Base-by-base conservation (phyloP, 495 filamentous ascomycete species). In the Lasiosphaeriaceae sp. region DNA sequence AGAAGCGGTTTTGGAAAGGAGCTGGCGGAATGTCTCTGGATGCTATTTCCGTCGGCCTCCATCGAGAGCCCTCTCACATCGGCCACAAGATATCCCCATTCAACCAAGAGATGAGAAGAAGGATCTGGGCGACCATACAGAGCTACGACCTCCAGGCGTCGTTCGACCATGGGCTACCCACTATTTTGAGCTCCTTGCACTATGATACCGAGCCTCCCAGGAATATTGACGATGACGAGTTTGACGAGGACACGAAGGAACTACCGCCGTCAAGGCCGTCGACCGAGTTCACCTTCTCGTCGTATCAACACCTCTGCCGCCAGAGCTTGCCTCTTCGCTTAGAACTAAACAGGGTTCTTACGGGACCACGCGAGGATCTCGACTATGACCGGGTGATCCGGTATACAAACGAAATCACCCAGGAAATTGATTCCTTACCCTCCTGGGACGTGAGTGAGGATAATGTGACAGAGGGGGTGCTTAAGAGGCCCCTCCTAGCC, bases 51-150 rank as follows among this genome's bases (percentile, higher is more conserved):
- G 81, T 84, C 60, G 83, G 82, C 0, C 67, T 85, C 2, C 80
- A 86, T 58, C 63, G 79, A 8, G 80, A 84, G 37, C 77, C 80
- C 0, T 63, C 62, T 50, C 60, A 65, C 55, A 66, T 72, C 50
- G 60, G 60, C 31, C 62, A 62, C 51, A 68, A 66, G 35, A 67
- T 71, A 26, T 70, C 67, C 9, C 62, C 65, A n/a, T 86, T 84
- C 62, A 81, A 79, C 56, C 80, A 80, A 60, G 85, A 88, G 66
- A 84, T 86, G 82, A 77, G 84, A 26, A 68, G 84, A 50, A 70
- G 85, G 21, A 78, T 88, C n/a, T 88, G 85, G 85, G 77, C 74
- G 0, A 85, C 82, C 2, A 81, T 87, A 21, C 67, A 83, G 56
- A 81, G 83, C 64, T 76, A 82, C 44, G 81, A 84, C 49, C 68